Base-by-base conservation (phyloP, 1,139 yeast genomes). In the Pichia sp. region DNA sequence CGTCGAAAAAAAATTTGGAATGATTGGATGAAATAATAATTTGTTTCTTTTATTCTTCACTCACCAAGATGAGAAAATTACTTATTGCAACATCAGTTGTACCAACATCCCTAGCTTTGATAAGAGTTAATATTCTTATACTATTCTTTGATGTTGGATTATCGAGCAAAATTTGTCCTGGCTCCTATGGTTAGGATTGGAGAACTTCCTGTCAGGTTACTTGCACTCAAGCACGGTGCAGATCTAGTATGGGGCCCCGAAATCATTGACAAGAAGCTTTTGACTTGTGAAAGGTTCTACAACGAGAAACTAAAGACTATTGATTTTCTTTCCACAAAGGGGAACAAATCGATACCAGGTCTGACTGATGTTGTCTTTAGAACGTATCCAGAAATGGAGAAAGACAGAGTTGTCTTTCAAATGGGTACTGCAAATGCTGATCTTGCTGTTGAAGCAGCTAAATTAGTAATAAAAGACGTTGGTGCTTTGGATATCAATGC, bases 181-280 rank as follows among this genome's bases (percentile, higher is more conserved):
- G 97, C 97, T 0, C 97, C 97, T 1, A 89, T 89, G 97, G 96
- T 91, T 42, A 71, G 98, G 35, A 84, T 91, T 35, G 95, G 97
- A 12, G 98, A 91, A 63, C 72, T 91, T 15, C 97, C 98, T 8
- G 80, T 89, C 12, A 69, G 98, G 40, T 67, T 89, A 10, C 60
- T 89, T 52, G 79, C 96, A 0, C 67, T 91, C 25, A 74, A 73
- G 49, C 71, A 85, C 58, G 96, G 96, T 1, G 96, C 96, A 0
- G 97, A 89, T 58, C 66, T 91, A 41, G 97, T 91, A 4, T 91
- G 98, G 97, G 76, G 82, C 20, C 98, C 98, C 0, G 98, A 91
- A 60, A 81, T 88, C 45, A 76, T 91, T 24, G 98, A 91, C 58
- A 84, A 81, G 59, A 88, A 88, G 58, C 63, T 91, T 35, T 57